Evolutionary conservation across 352 stramenopile genomes (phyloP), one percentile per base, ranked within the genome.

Genomic region (Phytophthora pistaciae): DNA sequence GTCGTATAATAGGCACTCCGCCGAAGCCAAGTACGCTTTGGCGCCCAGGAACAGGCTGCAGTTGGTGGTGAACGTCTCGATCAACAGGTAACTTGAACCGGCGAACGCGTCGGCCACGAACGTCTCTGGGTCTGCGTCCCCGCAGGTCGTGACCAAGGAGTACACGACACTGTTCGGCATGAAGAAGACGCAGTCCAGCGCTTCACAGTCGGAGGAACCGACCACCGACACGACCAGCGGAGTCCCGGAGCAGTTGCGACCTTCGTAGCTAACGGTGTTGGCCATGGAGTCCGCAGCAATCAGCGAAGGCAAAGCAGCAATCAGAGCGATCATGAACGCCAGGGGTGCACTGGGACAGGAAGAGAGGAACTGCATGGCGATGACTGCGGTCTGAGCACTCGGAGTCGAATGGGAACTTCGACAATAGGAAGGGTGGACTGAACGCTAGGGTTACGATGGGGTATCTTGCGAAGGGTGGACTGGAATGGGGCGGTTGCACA

Each of bases 31-130:
- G 46, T 60, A 73, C 44, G 64, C 69, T 44, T 46, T 66, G 9
- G 64, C 52, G 7, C 44, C 59, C 52, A 69, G 23, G 21, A 76
- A 73, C 5, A 33, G 14, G 14, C 58, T 46, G 21, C 64, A 76
- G n/a, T 48, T 18, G 3, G 25, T 40, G 6, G 57, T 66, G 38
- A 58, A 76, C 16, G 54, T 76, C 58, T 76, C 69, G 53, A 76
- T 27, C 64, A 73, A 18, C 18, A 76, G 9, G 25, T 69, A 72
- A 27, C 48, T 76, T 16, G 50, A 66, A 3, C 36, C 38, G n/a
- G 44, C 44, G 44, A 69, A 73, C 13, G n/a, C 40, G 21, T 63
- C 36, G 5, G 21, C 58, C 18, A 73, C 64, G 29, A 59, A 69
- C 36, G 58, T 66, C 16, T 73, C 44, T 3, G 52, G 64, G 20